A percentile compares a stretch with the other conserved stretches of the same genome.
phyloP scores from a whole-genome alignment of 495 filamentous ascomycete species.

The Penicillium subrubescens region DNA sequence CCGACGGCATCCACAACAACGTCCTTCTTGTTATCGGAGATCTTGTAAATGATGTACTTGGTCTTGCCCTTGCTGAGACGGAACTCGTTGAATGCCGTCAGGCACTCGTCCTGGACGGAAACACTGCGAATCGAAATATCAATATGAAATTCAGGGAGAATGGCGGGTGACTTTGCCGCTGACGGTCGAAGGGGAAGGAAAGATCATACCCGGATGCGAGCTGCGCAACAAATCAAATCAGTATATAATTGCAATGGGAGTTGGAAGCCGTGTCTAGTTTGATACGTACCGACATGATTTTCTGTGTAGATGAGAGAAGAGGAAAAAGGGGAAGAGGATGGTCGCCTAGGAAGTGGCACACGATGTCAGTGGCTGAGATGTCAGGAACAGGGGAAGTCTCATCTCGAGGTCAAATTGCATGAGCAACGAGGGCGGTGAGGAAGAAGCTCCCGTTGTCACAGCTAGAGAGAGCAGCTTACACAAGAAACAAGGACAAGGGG shows the following conservation, averaged over 20 bases:
- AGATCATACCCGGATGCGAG: constrained; percentile 49
- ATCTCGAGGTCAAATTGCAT: background rate
- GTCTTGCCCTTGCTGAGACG: constrained; percentile 78
- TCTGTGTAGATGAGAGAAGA: constrained; percentile 28
- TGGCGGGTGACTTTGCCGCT: background rate
- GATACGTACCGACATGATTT: constrained; percentile 47
- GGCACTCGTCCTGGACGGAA: constrained; percentile 75
- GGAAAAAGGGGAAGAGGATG: constrained; percentile 25
- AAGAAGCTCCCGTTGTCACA: background rate
- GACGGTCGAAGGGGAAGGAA: constrained; percentile 10
- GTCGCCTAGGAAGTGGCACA: constrained; percentile 35
- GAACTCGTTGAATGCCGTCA: constrained; percentile 82
- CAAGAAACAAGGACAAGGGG: constrained; percentile 11
- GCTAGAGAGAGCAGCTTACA: constrained; percentile 23
- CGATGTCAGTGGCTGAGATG: constrained; percentile 35
- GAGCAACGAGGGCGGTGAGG: background rate
- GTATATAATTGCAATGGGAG: constrained; percentile 7
- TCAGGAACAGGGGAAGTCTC: constrained; percentile 1
- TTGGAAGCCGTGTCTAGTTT: background rate
- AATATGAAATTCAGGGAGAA: constrained; percentile 17
- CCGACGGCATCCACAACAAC: constrained; percentile 81
- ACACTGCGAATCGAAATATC: constrained; percentile 58
- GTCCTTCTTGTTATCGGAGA: constrained; percentile 87
- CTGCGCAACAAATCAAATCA: constrained; percentile 30
- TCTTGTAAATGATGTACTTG: constrained; percentile 98